These are phyloP conservation scores for Geotrichum phurueaensis DNA, from an alignment of 1,139 yeast species.

Conservation along the genomic window DNA sequence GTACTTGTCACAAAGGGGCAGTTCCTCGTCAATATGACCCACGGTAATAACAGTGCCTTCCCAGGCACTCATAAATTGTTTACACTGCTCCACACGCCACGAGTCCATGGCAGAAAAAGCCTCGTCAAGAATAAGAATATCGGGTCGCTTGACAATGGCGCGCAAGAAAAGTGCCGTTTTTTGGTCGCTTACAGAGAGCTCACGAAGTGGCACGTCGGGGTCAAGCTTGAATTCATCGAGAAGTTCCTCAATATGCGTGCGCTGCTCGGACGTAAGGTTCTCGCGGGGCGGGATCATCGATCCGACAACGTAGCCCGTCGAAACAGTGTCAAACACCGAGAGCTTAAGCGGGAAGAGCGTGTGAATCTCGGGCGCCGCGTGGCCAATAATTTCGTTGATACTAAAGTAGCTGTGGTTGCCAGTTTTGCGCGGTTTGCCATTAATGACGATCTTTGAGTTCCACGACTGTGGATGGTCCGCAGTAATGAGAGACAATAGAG, in stretches of 20 bases:
- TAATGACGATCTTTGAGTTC: conserved; percentile 60
- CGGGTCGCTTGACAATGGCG: conserved; percentile 70
- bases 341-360: conserved; percentile 60
- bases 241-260: conserved; percentile 32
- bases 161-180: conserved; percentile 71
- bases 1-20: conserved; percentile 51
- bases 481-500: conserved; percentile 72
- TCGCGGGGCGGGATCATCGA: conserved; percentile 43
- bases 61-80: conserved; percentile 54
- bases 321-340: conserved; percentile 52
- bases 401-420: conserved; percentile 76
- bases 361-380: conserved; percentile 88
- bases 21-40: conserved; percentile 66
- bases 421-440: conserved; percentile 63
- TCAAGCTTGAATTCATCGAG: conserved; percentile 32
- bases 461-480: conserved; percentile 98
- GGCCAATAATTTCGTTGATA: conserved; percentile 74
- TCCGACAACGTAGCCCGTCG: conserved; percentile 74
- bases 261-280: conserved; percentile 36
- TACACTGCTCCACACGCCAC: conserved; percentile 57
- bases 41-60: conserved; percentile 68
- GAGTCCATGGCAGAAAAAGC: conserved; percentile 90
- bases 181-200: conserved; percentile 65
- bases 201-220: conserved; percentile 42
- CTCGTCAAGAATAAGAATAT: conserved; percentile 77